Conservation (phyloP, 352 stramenopile species). For the Phytophthora litchii region DNA sequence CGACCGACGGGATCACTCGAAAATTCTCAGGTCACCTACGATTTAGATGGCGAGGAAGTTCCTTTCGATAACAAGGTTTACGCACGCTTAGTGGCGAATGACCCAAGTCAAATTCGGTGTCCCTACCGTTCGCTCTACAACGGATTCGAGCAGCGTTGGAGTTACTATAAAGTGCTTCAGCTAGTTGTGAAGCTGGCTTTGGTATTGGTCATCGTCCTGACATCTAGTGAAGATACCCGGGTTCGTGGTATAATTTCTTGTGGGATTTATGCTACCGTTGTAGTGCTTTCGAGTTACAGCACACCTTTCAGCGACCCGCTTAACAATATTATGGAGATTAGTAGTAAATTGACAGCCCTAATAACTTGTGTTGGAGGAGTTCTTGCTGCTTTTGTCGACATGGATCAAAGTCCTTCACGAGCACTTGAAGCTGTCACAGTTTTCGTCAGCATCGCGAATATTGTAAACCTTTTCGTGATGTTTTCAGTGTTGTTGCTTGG, state of each 20-base stretch:
- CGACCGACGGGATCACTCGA: conserved; percentile 44
- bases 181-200: conserved; percentile 55
- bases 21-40: conserved; percentile 46
- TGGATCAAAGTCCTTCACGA: conserved; percentile 19
- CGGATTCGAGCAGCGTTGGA: conserved; percentile 54
- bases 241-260: conserved; percentile 28
- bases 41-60: conserved; percentile 48
- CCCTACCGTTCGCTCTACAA: conserved; percentile 60
- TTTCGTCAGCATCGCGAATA: conserved; percentile 48
- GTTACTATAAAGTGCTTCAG: conserved; percentile 58
- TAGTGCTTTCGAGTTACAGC: conserved; percentile 43
- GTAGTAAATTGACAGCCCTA: conserved; percentile 41
- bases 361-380: conserved; percentile 40
- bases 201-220: conserved; percentile 37
- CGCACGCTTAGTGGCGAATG: conserved; percentile 35
- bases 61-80: conserved; percentile 57
- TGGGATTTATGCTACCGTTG: conserved; percentile 37
- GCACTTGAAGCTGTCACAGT: conserved; percentile 25
- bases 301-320: conserved; percentile 57
- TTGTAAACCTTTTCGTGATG: conserved; percentile 51
- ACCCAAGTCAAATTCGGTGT: conserved; percentile 52
- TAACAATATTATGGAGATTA: conserved; percentile 60
- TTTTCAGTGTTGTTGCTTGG: conserved; percentile 40
- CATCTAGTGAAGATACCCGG: conserved; percentile 13
- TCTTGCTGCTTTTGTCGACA: conserved; percentile 30